Conservation (phyloP, 345 rosid species). For the Pugionium cornutum region DNA sequence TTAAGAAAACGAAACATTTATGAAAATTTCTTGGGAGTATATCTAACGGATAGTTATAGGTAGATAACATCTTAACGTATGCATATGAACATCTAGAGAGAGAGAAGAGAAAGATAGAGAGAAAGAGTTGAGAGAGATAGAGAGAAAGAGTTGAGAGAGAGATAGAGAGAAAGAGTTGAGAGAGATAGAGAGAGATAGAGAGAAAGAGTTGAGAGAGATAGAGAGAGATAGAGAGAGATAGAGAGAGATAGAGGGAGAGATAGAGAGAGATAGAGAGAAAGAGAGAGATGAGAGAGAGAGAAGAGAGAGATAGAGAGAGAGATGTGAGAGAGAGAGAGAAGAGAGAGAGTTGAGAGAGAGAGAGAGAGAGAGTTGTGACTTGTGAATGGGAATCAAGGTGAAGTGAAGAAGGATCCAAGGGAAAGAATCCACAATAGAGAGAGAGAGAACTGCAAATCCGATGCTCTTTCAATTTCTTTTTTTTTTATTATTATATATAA, state of each 20-base stretch:
- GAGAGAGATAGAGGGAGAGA: too few relatives aligned
- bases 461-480: conserved; percentile 41
- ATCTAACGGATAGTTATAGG: neutral
- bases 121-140: too few relatives aligned
- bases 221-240: too few relatives aligned
- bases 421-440: conserved; percentile 48
- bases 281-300: too few relatives aligned
- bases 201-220: too few relatives aligned
- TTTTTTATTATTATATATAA: neutral
- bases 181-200: too few relatives aligned
- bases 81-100: conserved; percentile 31
- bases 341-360: neutral
- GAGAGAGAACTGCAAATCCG: conserved; percentile 47
- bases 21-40: neutral
- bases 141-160: too few relatives aligned
- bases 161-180: too few relatives aligned
- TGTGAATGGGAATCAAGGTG: conserved; percentile 30
- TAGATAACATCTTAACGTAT: conserved; percentile 3
- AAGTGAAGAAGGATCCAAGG: conserved; percentile 52
- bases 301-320: too few relatives aligned
- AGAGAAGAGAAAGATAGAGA: neutral
- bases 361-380: conserved; percentile 30
- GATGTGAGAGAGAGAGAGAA: too few relatives aligned
- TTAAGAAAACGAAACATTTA: neutral
- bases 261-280: too few relatives aligned